phyloP scores from a whole-genome alignment of 345 rosid species.

The Brassica incana region DNA sequence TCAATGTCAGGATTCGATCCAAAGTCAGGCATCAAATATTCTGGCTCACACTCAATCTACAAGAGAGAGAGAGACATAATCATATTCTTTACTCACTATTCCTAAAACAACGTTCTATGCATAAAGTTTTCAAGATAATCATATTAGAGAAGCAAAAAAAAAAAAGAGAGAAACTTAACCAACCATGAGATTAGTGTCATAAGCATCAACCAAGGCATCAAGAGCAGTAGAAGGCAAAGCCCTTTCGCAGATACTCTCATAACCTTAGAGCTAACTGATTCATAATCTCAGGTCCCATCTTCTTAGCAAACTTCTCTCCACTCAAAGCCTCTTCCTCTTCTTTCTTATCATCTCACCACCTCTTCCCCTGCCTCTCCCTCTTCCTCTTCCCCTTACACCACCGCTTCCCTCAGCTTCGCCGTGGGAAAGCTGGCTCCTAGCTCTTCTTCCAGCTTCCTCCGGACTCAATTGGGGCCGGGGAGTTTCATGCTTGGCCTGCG shows the following conservation, averaged over 20 bases:
- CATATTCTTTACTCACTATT: neutral
- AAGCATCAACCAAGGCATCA: constrained; percentile 57
- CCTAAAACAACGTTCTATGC: neutral
- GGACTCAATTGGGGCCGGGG: too few species aligned
- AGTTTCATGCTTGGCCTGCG: too few species aligned
- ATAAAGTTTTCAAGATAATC: neutral
- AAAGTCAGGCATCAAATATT: constrained; percentile 76
- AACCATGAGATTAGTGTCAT: constrained; percentile 66
- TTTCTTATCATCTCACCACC: constrained; percentile 44
- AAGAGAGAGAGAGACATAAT: constrained; percentile 16
- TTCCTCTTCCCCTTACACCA: constrained; percentile 7
- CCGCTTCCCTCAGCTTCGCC: constrained; percentile 38
- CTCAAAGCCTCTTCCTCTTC: constrained; percentile 38
- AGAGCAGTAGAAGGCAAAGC: constrained; percentile 65
- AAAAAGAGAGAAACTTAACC: constrained; percentile 40
- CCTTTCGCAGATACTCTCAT: constrained; percentile 52
- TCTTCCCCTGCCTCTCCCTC: constrained; percentile 48
- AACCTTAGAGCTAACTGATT: constrained; percentile 54
- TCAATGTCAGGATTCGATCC: constrained; percentile 83
- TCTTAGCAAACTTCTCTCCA: constrained; percentile 68
- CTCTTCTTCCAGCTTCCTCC: too few species aligned
- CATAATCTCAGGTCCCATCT: constrained; percentile 66
- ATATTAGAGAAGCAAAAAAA: neutral
- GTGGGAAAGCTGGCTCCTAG: constrained; percentile 42
- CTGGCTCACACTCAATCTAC: constrained; percentile 90